These are phyloP conservation scores for Candida rishiriensis DNA, from an alignment of 805 yeast genomes.

Conservation along the genomic window DNA sequence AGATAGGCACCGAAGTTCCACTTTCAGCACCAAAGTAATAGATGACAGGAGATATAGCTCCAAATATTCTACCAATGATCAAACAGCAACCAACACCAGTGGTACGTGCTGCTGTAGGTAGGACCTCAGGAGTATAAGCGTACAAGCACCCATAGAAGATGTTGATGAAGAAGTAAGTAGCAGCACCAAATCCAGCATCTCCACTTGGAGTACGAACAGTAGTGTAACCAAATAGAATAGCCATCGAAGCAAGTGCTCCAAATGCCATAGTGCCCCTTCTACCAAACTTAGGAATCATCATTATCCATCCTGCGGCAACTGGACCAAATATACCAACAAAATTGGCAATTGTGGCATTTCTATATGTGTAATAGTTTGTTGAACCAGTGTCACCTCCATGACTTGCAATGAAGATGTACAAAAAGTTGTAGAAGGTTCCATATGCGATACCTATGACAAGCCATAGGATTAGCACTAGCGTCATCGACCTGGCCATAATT, in stretches of 20 bases:
- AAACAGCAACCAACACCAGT: slow-evolving; percentile 60
- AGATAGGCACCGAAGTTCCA: slow-evolving; percentile 56
- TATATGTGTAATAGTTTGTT: slow-evolving; percentile 36
- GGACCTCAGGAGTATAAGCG: slow-evolving; percentile 64
- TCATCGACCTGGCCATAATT: slow-evolving; percentile 39
- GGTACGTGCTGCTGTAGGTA: slow-evolving; percentile 49
- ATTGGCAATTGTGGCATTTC: slow-evolving; percentile 46
- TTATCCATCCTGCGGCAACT: slow-evolving; percentile 41
- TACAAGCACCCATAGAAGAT: slow-evolving; percentile 56
- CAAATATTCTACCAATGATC: slow-evolving; percentile 48
- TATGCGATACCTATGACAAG: slow-evolving; percentile 54
- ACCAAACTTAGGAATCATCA: slow-evolving; percentile 36
- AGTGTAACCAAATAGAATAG: slow-evolving; percentile 58
- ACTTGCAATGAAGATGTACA: slow-evolving; percentile 46
- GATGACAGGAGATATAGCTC: slow-evolving; percentile 55
- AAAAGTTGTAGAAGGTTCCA: slow-evolving; percentile 50
- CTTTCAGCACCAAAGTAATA: slow-evolving; percentile 44
- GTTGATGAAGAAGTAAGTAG: slow-evolving; percentile 44
- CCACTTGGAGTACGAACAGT: slow-evolving; percentile 51
- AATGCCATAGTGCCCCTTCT: slow-evolving; percentile 53
- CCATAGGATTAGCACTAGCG: slow-evolving; percentile 49
- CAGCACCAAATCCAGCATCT: slow-evolving; percentile 47
- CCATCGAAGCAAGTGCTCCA: slow-evolving; percentile 52
- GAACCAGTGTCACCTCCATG: slow-evolving; percentile 46
- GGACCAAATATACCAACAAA: slow-evolving; percentile 51